phyloP scores from a whole-genome alignment of 805 yeast species.

The Nakazawaea ernobii region DNA sequence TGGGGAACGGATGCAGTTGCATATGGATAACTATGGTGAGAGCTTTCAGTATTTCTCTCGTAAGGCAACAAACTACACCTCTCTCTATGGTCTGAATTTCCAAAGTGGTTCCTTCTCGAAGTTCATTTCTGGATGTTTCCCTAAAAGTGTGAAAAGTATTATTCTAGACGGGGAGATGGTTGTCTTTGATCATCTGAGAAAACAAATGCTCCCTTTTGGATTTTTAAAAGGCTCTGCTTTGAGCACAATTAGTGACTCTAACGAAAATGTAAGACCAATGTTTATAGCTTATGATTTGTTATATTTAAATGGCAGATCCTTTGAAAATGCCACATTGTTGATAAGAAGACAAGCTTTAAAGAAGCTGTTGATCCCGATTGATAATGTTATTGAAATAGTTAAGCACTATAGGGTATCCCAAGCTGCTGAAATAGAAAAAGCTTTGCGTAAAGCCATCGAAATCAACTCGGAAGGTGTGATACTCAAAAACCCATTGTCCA shows the following conservation, averaged over 20 bases:
- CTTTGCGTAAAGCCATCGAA: conserved; percentile 53
- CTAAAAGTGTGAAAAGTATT: conserved; percentile 23
- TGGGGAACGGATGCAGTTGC: conserved; percentile 85
- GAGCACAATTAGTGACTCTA: conserved; percentile 24
- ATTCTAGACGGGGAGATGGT: conserved; percentile 92
- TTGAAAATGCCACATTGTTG: conserved; percentile 47
- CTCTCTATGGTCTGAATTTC: conserved; percentile 54
- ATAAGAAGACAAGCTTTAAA: conserved; percentile 50
- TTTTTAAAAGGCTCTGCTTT: conserved; percentile 67
- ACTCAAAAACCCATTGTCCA: conserved; percentile 55
- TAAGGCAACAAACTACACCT: conserved; percentile 67
- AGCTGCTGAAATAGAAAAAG: conserved; percentile 47
- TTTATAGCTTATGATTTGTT: conserved; percentile 70
- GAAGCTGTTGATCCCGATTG: conserved; percentile 38
- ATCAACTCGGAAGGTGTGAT: conserved; percentile 78
- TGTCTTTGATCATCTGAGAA: conserved; percentile 62
- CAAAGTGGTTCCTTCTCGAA: conserved; percentile 30
- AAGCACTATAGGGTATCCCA: conserved; percentile 31
- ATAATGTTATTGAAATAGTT: conserved; percentile 45
- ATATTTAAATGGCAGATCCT: conserved; percentile 57
- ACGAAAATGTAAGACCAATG: conserved; percentile 36
- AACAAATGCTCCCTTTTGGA: conserved; percentile 70
- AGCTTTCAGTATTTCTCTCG: conserved; percentile 53
- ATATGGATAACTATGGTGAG: conserved; percentile 39
- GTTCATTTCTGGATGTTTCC: conserved; percentile 27